Evolutionary conservation across 768 basidiomycete species (phyloP), one percentile per base, ranked within the genome.

Genomic region (Tricholoma bakamatsutake): DNA sequence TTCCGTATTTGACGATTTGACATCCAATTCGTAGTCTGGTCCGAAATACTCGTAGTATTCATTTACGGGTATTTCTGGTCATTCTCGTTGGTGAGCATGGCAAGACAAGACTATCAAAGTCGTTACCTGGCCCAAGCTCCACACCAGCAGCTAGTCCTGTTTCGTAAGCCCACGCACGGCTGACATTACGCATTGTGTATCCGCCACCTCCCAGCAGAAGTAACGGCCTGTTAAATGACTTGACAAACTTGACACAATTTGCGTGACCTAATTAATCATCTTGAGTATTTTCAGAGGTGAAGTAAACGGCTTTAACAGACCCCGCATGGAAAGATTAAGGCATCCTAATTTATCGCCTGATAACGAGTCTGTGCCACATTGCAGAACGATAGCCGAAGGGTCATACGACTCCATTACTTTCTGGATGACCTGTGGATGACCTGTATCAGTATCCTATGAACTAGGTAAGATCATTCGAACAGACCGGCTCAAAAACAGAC

Each of bases 41-140:
- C 97, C 97, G 69, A 98, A 98, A 71, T 98, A 98, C 67, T 98
- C 96, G 66, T 95, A 98, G 73, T 98, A 99, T 72, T 99, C 97
- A 65, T 98, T 99, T 60, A 95, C 88, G 2, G 97, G 97, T 53
- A 99, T 96, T 66, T 92, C 96, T 56, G 28, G 49, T 21, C 18
- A 37, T 35, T 34, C n/a, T 7, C 43, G 51, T 34, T 54, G 34
- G 40, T 45, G n/a, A 18, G 24, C 37, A 21, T 7, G n/a, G n/a
- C 33, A 43, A 42, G 21, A 15, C 3, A 21, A 47, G 31, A n/a
- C 31, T 61, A 71, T n/a, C n/a, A n/a, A 30, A 31, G 30, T 53
- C 5, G 28, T 48, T 73, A 94, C 95, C 84, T 62, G 84, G 79
- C 17, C 85, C 87, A 12, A 99, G 81, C 69, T 98, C 94, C 18